Evolutionary conservation across 139 green algal genomes (phyloP).

Genomic region (Picochlorum sp.): DNA sequence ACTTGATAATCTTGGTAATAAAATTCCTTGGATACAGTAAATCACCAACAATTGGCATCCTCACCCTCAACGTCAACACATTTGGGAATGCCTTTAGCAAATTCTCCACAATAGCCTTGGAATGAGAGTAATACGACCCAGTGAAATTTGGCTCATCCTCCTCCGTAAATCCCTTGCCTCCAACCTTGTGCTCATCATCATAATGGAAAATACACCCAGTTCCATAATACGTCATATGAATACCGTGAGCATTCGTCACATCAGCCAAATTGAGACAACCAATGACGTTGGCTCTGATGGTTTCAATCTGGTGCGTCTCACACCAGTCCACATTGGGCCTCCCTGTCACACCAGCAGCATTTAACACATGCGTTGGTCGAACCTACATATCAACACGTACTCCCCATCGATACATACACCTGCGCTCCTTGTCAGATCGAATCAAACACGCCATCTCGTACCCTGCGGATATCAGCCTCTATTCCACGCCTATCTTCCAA

Average conservation of each 20-base stretch:
- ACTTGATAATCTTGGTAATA: constrained; percentile 98
- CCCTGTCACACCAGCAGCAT: constrained; percentile 88
- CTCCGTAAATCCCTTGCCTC: constrained; percentile 86
- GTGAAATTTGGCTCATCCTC: constrained; percentile 91
- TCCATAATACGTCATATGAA: constrained; percentile 94
- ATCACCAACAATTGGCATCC: constrained; percentile 93
- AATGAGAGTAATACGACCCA: constrained; percentile 94
- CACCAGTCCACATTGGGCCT: constrained; percentile 98
- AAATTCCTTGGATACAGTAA: constrained; percentile 92
- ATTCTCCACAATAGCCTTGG: constrained; percentile 89
- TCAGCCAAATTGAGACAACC: constrained; percentile 90
- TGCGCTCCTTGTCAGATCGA: not conserved
- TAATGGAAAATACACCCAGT: constrained; percentile 99
- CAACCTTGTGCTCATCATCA: constrained; percentile 72
- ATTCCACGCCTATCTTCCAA: constrained; percentile 81
- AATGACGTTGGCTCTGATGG: constrained; percentile 89
- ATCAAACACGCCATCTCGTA: constrained; percentile 18
- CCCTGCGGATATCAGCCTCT: constrained; percentile 78
- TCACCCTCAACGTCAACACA: constrained; percentile 83
- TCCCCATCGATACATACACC: not conserved
- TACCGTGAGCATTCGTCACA: constrained; percentile 41
- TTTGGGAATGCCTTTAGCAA: constrained; percentile 86
- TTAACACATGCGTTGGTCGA: constrained; percentile 92
- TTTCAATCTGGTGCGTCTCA: constrained; percentile 91
- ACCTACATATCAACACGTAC: constrained; percentile 34